These are phyloP conservation scores for Marsdenia floribunda DNA, from an alignment of 257 asterid species.

Conservation along the genomic window DNA sequence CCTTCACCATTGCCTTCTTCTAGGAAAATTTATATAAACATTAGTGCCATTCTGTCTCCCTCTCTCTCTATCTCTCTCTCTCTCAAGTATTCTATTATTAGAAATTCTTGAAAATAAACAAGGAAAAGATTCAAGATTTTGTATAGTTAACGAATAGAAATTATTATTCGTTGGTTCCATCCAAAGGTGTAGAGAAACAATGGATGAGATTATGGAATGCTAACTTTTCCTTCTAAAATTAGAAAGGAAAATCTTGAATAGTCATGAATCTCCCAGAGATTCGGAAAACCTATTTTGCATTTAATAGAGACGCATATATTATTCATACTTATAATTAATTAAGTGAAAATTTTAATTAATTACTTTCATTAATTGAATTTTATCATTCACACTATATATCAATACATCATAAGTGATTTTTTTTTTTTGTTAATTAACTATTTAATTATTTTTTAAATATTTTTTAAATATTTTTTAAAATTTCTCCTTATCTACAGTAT, in stretches of 20 bases:
- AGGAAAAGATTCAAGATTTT: neutral
- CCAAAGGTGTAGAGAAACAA: neutral
- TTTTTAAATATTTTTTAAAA: too few relatives aligned
- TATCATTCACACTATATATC: too few relatives aligned
- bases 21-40: neutral
- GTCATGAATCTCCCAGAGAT: neutral
- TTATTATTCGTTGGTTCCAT: neutral
- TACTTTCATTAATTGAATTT: too few relatives aligned
- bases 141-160: neutral
- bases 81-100: neutral
- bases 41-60: too few relatives aligned
- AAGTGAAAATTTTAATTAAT: too few relatives aligned
- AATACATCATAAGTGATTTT: too few relatives aligned
- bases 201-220: neutral
- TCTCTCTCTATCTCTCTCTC: too few relatives aligned
- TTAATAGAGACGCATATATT: too few relatives aligned
- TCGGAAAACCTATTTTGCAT: neutral
- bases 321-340: too few relatives aligned
- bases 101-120: neutral
- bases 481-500: too few relatives aligned
- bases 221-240: neutral
- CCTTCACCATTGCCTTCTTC: neutral
- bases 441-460: too few relatives aligned
- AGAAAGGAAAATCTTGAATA: neutral
- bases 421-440: too few relatives aligned